Evolutionary conservation across 352 stramenopile species (phyloP).

Genomic region (Phytopythium boreale): DNA sequence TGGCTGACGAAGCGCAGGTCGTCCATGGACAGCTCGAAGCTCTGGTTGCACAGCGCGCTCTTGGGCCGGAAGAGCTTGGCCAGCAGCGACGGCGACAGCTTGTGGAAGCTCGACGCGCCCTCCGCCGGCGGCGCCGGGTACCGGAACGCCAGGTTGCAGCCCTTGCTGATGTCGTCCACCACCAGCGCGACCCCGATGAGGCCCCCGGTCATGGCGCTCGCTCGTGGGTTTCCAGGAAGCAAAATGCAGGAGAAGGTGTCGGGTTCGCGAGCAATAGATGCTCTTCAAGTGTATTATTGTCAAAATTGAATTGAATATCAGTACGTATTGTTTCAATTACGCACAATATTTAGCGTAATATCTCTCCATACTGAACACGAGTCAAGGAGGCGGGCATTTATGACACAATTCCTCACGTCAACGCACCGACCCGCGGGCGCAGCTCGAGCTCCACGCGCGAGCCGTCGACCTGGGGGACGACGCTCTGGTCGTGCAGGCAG

Average conservation of each 20-base stretch:
- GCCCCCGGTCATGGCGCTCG: slow-evolving; percentile 21
- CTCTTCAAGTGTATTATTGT: too few relatives aligned
- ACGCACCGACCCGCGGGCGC: background rate
- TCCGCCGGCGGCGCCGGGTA: slow-evolving; percentile 66
- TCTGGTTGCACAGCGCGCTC: slow-evolving; percentile 84
- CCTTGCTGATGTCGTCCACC: slow-evolving; percentile 88
- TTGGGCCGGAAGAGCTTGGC: slow-evolving; percentile 88
- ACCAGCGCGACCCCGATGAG: slow-evolving; percentile 78
- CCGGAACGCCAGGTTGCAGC: slow-evolving; percentile 82
- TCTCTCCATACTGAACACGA: too few relatives aligned
- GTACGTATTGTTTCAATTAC: too few relatives aligned
- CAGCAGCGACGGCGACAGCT: slow-evolving; percentile 67
- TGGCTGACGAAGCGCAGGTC: slow-evolving; percentile 85
- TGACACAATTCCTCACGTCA: too few relatives aligned
- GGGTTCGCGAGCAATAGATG: too few relatives aligned
- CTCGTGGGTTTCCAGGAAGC: background rate
- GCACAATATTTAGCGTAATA: too few relatives aligned
- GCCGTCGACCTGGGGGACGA: slow-evolving; percentile 20
- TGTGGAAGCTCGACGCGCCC: slow-evolving; percentile 70
- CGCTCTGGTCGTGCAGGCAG: slow-evolving; percentile 38
- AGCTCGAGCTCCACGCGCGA: background rate
- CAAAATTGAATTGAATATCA: too few relatives aligned
- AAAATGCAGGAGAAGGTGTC: background rate
- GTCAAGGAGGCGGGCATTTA: too few relatives aligned
- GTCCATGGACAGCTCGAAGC: slow-evolving; percentile 87